A percentile compares a stretch with the other conserved stretches of the same genome.
These are phyloP conservation scores for Aphanomyces cochlioides DNA, from an alignment of 352 stramenopile species.

Conservation along the genomic window DNA sequence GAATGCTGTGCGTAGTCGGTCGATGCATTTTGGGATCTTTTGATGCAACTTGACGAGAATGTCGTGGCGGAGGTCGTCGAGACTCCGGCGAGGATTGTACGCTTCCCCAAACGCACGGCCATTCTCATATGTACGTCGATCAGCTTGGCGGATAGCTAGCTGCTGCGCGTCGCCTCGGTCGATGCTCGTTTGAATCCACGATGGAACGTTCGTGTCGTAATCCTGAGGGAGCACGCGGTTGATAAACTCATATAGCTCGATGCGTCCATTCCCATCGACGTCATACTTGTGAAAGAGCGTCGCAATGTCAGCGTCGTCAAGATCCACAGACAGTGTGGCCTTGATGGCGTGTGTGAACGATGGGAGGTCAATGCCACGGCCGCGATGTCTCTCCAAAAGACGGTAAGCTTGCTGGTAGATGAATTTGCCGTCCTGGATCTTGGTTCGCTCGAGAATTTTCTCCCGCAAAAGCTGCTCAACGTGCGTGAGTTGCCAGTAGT, in stretches of 20 bases:
- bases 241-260: constrained; percentile 83
- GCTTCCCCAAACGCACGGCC: constrained; percentile 41
- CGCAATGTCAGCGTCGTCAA: constrained; percentile 65
- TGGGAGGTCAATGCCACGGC: constrained; percentile 67
- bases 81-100: constrained; percentile 52
- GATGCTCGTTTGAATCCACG: constrained; percentile 76
- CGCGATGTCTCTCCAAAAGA: constrained; percentile 64
- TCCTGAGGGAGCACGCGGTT: constrained; percentile 65
- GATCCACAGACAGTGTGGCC: constrained; percentile 75
- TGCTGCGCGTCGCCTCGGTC: constrained; percentile 62
- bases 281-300: constrained; percentile 85
- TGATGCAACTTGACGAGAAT: constrained; percentile 79
- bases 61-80: constrained; percentile 60
- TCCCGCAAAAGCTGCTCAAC: constrained; percentile 78
- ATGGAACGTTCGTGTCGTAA: constrained; percentile 57
- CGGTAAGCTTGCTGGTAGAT: constrained; percentile 84
- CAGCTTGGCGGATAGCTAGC: constrained; percentile 49
- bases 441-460: constrained; percentile 83
- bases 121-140: constrained; percentile 59
- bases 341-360: constrained; percentile 72
- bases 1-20: constrained; percentile 74
- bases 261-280: constrained; percentile 69
- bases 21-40: constrained; percentile 66
- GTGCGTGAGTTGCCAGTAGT: constrained; percentile 63
- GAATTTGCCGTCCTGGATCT: constrained; percentile 72